Evolutionary conservation across 169 alveolate genomes (phyloP), one percentile per base, ranked within the genome.

Genomic region (Plasmodium gallinaceum): DNA sequence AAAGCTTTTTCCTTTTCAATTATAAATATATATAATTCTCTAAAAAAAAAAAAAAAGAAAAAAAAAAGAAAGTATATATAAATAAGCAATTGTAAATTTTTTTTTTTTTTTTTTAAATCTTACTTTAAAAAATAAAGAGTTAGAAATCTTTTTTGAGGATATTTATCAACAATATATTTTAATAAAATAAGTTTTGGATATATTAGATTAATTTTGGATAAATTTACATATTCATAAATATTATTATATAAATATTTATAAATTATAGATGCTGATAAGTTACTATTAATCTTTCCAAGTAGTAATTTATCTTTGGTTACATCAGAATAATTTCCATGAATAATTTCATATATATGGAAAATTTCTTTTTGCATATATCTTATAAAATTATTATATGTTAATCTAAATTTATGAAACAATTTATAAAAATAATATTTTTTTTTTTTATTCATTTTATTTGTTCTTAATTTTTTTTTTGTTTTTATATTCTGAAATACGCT

Each of bases 391-490:
- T 83, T 83, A 60, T 83, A 83, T 1, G 80, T 43, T 22, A 68
- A 7, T 83, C 91, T 51, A 83, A 83, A 83, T 68, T 83, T 69
- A 52, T 69, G 61, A 69, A 83, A 83, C 14, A 83, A 10, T 68
- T 54, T 83, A 72, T 83, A 83, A 83, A 83, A 83, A 83, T 68
- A 83, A 52, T 68, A 52, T 54, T 83, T 83, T 54, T 83, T 83
- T 46, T 83, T 83, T 69, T 83, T 83, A 83, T 61, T 83, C 42
- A 60, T 54, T 83, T 7, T 57, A 58, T 68, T 83, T 26, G 54
- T 69, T 83, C 57, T 83, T 46, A 83, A 69, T 83, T 83, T 83
- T 48, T 83, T 65, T 45, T 83, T 60, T 18, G 62, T 83, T 71
- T 46, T 83, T 0, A 83, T 62, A 46, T 83, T 83, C 39, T 68